Conservation (phyloP, 2,329 filamentous ascomycete species). For the Polychaeton citri region DNA sequence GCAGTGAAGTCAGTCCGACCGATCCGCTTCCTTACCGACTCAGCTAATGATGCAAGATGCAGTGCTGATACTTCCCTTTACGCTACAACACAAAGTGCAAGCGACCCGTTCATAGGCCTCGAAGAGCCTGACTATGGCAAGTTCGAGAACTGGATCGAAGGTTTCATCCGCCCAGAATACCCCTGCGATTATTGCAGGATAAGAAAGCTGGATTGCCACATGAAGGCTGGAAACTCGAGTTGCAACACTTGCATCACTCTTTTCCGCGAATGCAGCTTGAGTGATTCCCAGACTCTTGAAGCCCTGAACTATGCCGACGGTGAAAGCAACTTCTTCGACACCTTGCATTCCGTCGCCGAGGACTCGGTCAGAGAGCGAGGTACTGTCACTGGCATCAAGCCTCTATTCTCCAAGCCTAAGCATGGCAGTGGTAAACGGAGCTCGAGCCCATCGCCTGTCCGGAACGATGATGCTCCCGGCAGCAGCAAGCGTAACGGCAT, state of each 20-base stretch:
- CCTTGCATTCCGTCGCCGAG: conserved; percentile 33
- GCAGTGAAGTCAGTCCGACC: too few relatives aligned
- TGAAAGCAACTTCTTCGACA: conserved; percentile 29
- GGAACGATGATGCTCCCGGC: conserved; percentile 19
- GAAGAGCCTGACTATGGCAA: conserved; percentile 9
- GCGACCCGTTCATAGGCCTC: not conserved
- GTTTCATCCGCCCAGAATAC: conserved; percentile 31
- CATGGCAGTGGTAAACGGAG: conserved; percentile 3
- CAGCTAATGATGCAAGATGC: too few relatives aligned
- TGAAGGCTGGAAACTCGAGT: conserved; percentile 23
- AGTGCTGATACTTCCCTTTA: too few relatives aligned
- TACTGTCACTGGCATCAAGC: conserved; percentile 23
- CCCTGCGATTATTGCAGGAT: conserved; percentile 36
- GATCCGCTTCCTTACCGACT: too few relatives aligned
- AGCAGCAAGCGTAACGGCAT: conserved; percentile 40
- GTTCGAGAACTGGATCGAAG: conserved; percentile 29
- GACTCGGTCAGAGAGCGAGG: conserved; percentile 22
- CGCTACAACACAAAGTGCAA: too few relatives aligned
- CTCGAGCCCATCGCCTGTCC: conserved; percentile 6
- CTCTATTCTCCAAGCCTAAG: conserved; percentile 14
- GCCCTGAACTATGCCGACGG: conserved; percentile 14
- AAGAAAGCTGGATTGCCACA: conserved; percentile 33
- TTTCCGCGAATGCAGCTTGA: conserved; percentile 36
- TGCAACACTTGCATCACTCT: conserved; percentile 36
- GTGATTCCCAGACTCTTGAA: conserved; percentile 17